Percentiles rank a stretch among this genome's conserved stretches.
These are phyloP conservation scores for Stromatinia cepivora DNA, from an alignment of 2,329 filamentous ascomycete species.

Conservation along the genomic window DNA sequence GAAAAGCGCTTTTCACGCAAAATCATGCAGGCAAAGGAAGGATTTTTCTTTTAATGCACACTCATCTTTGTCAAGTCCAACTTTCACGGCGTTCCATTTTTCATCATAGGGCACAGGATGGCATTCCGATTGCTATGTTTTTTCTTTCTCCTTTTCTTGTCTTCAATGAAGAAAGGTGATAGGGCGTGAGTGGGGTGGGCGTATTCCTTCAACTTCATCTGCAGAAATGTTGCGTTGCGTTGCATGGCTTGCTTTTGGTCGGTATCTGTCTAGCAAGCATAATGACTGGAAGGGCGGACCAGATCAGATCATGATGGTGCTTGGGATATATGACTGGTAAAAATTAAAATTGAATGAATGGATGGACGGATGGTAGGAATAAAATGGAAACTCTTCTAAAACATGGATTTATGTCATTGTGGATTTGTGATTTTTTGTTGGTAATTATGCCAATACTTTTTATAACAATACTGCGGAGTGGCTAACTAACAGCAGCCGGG, in stretches of 20 bases:
- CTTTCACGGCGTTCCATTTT: slow-evolving; percentile 20
- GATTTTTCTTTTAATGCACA: background rate
- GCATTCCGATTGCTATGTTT: slow-evolving; percentile 7
- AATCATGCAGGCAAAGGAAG: background rate
- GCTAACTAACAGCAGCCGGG: slow-evolving; percentile 3
- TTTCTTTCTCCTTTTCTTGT: background rate
- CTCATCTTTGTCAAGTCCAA: slow-evolving; percentile 4
- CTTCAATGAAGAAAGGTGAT: background rate
- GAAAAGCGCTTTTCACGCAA: slow-evolving; percentile 4
- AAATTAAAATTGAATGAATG: slow-evolving; percentile 4
- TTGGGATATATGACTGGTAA: background rate
- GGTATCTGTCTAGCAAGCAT: background rate
- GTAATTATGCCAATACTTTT: background rate
- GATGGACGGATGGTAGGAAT: background rate
- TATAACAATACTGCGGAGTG: background rate
- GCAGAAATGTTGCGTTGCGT: background rate
- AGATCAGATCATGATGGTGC: slow-evolving; percentile 7
- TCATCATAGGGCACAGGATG: slow-evolving; percentile 14
- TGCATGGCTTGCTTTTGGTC: slow-evolving; percentile 1
- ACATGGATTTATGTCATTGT: background rate
- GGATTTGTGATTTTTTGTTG: background rate
- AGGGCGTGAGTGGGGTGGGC: slow-evolving; percentile 12
- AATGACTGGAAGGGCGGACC: background rate
- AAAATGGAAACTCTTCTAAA: background rate
- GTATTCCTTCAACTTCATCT: background rate